Evolutionary conservation across 2,329 filamentous ascomycete genomes (phyloP), one percentile per base, ranked within the genome.

Genomic region (Dothideomycetes sp.): DNA sequence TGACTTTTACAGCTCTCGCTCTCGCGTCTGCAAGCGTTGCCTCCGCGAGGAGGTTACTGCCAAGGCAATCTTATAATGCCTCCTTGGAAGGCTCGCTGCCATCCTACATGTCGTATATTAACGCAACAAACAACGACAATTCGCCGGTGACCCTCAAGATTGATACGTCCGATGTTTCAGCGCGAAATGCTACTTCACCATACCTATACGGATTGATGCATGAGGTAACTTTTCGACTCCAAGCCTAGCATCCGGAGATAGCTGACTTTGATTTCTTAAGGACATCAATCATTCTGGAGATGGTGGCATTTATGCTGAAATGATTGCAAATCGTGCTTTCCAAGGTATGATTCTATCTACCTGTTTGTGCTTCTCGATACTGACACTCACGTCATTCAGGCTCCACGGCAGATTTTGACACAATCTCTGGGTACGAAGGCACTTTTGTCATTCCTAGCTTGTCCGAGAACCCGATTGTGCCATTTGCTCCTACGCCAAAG

Each of bases 251-350:
- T n/a, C n/a, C n/a, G n/a, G n/a, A n/a, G n/a, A n/a, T n/a, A n/a
- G n/a, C n/a, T n/a, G n/a, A n/a, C n/a, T n/a, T n/a, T n/a, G 22
- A 27, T 27, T 7, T 27, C 22, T 12, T 19, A 32, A 54, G 47
- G 56, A 58, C 41, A 58, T 58, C 47, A 58, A 57, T 42, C 75
- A 81, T 55, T 79, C 75, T 2, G 79, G 80, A 2, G 81, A 85
- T 52, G 80, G 81, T 16, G 81, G 80, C 4, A 73, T 84, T 45
- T 84, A 85, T 53, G 80, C 76, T 36, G 79, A 85, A 52, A 58
- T 85, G 41, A 72, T 85, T 41, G 72, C 70, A 37, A 85, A 85
- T 57, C 71, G 79, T 36, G 81, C 79, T 9, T 84, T 85, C 51
- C 81, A 85, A 56, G 65, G 61, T 38, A 37, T 14, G 30, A 8